Evolutionary conservation across 768 basidiomycete species (phyloP).

Genomic region (Suillus spraguei): DNA sequence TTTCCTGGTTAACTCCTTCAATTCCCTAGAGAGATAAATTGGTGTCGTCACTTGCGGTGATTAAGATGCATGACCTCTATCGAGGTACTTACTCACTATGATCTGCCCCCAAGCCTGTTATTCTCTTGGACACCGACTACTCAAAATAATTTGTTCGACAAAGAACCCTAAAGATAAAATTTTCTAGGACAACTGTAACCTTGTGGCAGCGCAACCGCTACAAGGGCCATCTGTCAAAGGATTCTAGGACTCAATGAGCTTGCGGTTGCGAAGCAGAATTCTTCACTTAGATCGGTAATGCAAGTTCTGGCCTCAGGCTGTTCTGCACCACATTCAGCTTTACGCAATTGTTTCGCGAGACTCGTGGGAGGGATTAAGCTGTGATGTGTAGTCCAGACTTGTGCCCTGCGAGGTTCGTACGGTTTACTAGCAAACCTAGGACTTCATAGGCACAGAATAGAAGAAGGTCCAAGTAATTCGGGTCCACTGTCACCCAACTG

Average conservation of each 20-base stretch:
- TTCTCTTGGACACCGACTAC: neutral
- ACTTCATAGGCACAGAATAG: neutral
- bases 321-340: neutral
- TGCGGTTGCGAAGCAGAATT: neutral
- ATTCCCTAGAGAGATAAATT: neutral
- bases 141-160: neutral
- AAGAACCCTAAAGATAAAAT: neutral
- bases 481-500: neutral
- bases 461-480: conserved; percentile 2
- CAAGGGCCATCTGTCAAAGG: neutral
- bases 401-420: neutral
- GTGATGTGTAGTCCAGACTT: neutral
- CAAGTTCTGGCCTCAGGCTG: neutral
- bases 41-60: neutral
- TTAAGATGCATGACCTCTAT: neutral
- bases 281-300: neutral
- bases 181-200: neutral
- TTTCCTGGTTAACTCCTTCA: neutral
- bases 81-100: neutral
- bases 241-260: neutral
- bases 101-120: no score
- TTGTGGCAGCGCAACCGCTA: neutral
- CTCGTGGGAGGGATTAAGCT: neutral
- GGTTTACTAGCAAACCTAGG: neutral
- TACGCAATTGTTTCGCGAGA: neutral